Evolutionary conservation across 257 asterid species (phyloP), one percentile per base, ranked within the genome.

Genomic region (Rhazya stricta): DNA sequence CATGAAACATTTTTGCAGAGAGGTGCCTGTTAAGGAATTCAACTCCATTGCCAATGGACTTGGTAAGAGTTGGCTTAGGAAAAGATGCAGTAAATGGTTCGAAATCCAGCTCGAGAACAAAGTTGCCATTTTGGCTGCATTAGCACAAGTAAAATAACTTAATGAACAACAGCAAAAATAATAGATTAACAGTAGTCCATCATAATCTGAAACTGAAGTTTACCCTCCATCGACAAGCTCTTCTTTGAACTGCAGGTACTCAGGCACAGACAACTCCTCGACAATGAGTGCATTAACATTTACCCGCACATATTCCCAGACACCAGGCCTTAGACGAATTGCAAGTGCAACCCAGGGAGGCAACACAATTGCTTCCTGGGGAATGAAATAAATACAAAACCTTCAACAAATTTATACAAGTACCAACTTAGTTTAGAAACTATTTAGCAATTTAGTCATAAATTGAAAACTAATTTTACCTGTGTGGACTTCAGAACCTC

Each of bases 291-390:
- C 90, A 41, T 87, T 85, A 9, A 88, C 96, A 67, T 92, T 90
- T 69, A 94, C 93, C 1, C 97, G 86, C 6, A 92, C 86, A 29
- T 94, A 86, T 25, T 94, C 97, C 98, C 97, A 94, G 54, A 94
- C 97, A 25, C 99, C 97, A 0, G 98, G 98, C 83, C 97, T 80
- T 43, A 92, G 77, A n/a, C 98, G 96, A 54, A 94, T 89, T 1
- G 99, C 98, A 25, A 94, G 94, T 13, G 93, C 99, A 75, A 94
- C 96, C 97, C 99, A 90, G 15, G 99, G 99, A 56, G 97, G 86
- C 76, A 86, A 61, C 63, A 92, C 96, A 60, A 94, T 88, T 12
- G 99, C 97, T 84, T 94, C 98, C 97, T 93, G 42, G 2, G 58
- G 0, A 39, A 12, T 16, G 42, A 43, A n/a, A 30, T 27, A 39